Evolutionary conservation across 768 basidiomycete species (phyloP).

Genomic region (Tulasnella sp.): DNA sequence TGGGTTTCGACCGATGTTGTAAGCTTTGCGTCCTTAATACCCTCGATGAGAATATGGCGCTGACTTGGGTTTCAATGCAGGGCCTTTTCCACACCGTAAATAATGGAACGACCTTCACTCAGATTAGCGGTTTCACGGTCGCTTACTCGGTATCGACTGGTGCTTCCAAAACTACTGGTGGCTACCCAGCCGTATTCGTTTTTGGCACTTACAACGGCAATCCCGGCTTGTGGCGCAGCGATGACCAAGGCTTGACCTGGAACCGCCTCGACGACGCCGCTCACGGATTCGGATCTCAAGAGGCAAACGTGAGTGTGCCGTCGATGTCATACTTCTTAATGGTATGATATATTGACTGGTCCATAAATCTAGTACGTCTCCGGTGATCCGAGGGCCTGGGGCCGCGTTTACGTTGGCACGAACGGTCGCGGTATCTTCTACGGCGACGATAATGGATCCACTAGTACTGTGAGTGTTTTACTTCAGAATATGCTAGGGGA

Average conservation of each 20-base stretch:
- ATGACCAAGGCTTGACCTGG: constrained; percentile 51
- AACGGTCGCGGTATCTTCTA: constrained; percentile 34
- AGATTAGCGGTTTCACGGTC: constrained; percentile 52
- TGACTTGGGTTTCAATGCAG: constrained; percentile 28
- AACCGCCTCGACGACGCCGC: constrained; percentile 32
- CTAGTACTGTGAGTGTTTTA: not conserved
- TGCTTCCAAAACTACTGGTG: constrained; percentile 52
- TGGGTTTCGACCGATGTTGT: constrained; percentile 63
- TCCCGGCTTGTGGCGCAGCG: constrained; percentile 59
- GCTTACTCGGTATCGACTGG: constrained; percentile 66
- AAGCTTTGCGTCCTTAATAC: not conserved
- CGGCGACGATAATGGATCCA: constrained; percentile 31
- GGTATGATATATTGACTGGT: no score
- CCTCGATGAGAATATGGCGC: not conserved
- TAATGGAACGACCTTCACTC: constrained; percentile 53
- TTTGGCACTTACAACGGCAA: constrained; percentile 54
- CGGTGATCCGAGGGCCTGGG: not conserved
- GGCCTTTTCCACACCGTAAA: constrained; percentile 62
- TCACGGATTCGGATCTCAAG: constrained; percentile 29
- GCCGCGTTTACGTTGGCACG: not conserved
- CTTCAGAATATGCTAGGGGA: not conserved
- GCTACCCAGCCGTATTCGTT: constrained; percentile 60
- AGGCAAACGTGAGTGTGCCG: constrained; percentile 12
- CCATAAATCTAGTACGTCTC: not conserved
- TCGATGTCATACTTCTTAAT: not conserved